phyloP scores from a whole-genome alignment of 208 protist genomes.

The Trypanosoma mega region DNA sequence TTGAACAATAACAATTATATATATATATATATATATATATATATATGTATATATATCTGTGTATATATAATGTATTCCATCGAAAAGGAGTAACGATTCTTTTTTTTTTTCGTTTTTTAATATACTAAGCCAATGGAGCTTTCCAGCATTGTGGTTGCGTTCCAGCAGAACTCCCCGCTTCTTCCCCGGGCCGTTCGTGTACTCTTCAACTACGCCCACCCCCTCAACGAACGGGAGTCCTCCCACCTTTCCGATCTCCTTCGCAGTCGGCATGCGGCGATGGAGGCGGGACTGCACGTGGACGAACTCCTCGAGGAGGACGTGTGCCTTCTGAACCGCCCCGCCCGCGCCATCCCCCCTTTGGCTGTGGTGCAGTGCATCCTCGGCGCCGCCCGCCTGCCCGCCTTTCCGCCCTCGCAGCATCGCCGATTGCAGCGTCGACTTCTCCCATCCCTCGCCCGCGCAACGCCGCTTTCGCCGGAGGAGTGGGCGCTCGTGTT shows the following conservation, averaged over 20 bases:
- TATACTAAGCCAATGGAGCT: slow-evolving; percentile 50
- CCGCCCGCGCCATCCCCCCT: slow-evolving; percentile 52
- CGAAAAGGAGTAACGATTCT: neutral
- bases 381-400: slow-evolving; percentile 49
- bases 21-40: slow-evolving; percentile 12
- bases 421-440: slow-evolving; percentile 66
- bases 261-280: slow-evolving; percentile 42
- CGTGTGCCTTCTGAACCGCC: slow-evolving; percentile 37
- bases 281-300: slow-evolving; percentile 58
- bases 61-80: neutral
- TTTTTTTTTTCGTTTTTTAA: too few species aligned
- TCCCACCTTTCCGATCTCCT: slow-evolving; percentile 51
- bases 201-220: slow-evolving; percentile 71
- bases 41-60: slow-evolving; percentile 1
- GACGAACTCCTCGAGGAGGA: slow-evolving; percentile 52
- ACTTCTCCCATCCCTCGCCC: slow-evolving; percentile 48
- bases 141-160: slow-evolving; percentile 36
- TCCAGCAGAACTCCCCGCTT: slow-evolving; percentile 41
- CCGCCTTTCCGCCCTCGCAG: slow-evolving; percentile 38
- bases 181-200: slow-evolving; percentile 40
- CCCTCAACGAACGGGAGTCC: slow-evolving; percentile 69
- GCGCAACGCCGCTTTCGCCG: slow-evolving; percentile 40
- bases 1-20: too few species aligned
- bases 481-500: slow-evolving; percentile 62
- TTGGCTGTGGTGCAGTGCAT: slow-evolving; percentile 75